These are phyloP conservation scores for Iris pallida DNA, from an alignment of 116 monocot species.

Conservation along the genomic window DNA sequence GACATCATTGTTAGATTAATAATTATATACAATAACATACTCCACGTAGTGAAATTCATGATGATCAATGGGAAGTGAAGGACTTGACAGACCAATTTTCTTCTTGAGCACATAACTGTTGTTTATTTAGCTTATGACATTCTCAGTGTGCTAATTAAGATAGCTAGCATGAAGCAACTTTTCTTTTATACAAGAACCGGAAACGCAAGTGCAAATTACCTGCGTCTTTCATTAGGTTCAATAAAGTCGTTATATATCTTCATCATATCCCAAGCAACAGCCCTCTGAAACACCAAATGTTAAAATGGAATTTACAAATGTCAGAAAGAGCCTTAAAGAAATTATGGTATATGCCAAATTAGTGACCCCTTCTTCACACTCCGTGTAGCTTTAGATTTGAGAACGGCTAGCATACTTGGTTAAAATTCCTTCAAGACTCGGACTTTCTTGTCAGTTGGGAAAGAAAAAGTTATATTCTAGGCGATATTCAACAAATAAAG, in stretches of 20 bases:
- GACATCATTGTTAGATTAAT: no score
- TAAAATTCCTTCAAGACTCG: not conserved
- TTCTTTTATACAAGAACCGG: not conserved
- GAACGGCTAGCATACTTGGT: not conserved
- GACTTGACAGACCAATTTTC: no score
- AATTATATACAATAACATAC: no score
- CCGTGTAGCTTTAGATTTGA: not conserved
- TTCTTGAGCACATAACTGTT: no score
- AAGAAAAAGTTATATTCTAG: not conserved
- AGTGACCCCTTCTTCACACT: not conserved
- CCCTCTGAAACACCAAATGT: constrained; percentile 47
- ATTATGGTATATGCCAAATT: not conserved
- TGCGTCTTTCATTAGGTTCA: constrained; percentile 67
- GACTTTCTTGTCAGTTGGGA: not conserved
- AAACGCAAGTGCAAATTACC: constrained; percentile 30
- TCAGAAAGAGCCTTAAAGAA: not conserved
- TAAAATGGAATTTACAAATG: not conserved
- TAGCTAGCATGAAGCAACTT: not conserved
- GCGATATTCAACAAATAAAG: not conserved
- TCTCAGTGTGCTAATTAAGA: not conserved
- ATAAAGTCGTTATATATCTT: constrained; percentile 85
- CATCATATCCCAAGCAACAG: constrained; percentile 91
- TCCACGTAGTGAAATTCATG: no score
- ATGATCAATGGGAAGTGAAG: no score
- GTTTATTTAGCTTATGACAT: no score